Base-by-base conservation (phyloP, 306 rosid genomes). In the Gastrolobium villosum region DNA sequence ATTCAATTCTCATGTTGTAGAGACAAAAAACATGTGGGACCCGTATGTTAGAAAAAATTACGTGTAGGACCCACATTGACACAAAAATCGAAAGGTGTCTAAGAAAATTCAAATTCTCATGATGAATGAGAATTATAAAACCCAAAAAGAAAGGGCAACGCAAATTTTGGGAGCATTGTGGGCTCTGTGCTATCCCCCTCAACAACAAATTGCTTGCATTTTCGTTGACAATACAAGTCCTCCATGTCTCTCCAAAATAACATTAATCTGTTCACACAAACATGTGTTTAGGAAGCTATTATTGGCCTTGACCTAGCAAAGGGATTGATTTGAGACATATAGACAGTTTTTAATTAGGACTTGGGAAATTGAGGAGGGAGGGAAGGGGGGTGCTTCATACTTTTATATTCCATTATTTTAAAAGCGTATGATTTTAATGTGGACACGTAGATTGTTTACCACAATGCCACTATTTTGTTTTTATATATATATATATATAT, bases 151-250 rank as follows among this genome's bases (percentile, higher is more conserved):
- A 37, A 14, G 13, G 39, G 30, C 40, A 44, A 3, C 56, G 11
- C 40, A 48, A 10, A 35, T 48, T 75, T 15, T 37, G 4, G 50
- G 35, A 15, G 50, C 60, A 72, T 2, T 50, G 10, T 56, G 67
- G 70, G 61, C 62, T 35, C 62, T 10, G 46, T 49, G 87, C 20
- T 39, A 13, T 63, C 69, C 10, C 64, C 37, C 60, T 74, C 78
- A 79, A 28, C 80, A 15, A 13, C 81, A 54, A 30, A 52, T 52
- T 78, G 68, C 55, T 69, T 61, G 10, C 40, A 68, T 56, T 74
- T 43, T 20, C 39, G 20, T 72, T 54, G 75, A 54, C 60, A 53
- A 56, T 66, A 44, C 9, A 28, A 81, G 2, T 28, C 13, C 7
- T 61, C n/a, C 68, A 10, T 61, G 60, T 59, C 32, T 46, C 83